These are phyloP conservation scores for Monilinia laxa DNA, from an alignment of 2,329 filamentous ascomycete genomes.

Conservation along the genomic window DNA sequence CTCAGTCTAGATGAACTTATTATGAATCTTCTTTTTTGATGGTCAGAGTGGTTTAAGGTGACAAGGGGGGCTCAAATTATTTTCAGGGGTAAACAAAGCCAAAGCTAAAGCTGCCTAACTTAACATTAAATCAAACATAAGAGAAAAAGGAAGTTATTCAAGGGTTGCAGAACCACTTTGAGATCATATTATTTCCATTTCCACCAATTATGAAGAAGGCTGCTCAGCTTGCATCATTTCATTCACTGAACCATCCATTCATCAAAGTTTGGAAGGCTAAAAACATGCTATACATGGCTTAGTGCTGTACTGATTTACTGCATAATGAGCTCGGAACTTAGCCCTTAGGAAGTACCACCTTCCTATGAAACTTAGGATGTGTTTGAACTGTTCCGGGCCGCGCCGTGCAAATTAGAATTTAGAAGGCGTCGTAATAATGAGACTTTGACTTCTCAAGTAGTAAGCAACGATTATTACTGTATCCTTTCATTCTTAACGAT, in stretches of 20 bases:
- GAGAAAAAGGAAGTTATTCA: constrained; percentile 3
- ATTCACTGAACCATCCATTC: not conserved
- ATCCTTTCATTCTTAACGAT: not conserved
- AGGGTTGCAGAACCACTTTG: not conserved
- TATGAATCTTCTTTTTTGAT: not conserved
- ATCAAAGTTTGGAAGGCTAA: not conserved
- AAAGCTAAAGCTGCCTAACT: constrained; percentile 13
- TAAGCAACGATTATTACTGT: not conserved
- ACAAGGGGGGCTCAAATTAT: constrained; percentile 9
- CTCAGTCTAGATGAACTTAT: constrained; percentile 16
- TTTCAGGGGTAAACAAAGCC: constrained; percentile 19
- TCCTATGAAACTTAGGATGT: too few species aligned
- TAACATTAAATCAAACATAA: not conserved
- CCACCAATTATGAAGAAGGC: not conserved
- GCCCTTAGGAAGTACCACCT: not conserved
- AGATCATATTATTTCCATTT: not conserved
- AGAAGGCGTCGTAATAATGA: not conserved
- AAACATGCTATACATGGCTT: too few species aligned
- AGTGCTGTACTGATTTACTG: too few species aligned
- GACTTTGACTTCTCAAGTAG: not conserved
- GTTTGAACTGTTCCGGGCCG: too few species aligned
- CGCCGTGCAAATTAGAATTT: not conserved
- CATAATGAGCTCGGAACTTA: not conserved
- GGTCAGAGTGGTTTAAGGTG: not conserved
- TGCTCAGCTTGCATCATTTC: not conserved